Base-by-base conservation (phyloP, 2,329 filamentous ascomycete genomes). In the Canariomyces notabilis region DNA sequence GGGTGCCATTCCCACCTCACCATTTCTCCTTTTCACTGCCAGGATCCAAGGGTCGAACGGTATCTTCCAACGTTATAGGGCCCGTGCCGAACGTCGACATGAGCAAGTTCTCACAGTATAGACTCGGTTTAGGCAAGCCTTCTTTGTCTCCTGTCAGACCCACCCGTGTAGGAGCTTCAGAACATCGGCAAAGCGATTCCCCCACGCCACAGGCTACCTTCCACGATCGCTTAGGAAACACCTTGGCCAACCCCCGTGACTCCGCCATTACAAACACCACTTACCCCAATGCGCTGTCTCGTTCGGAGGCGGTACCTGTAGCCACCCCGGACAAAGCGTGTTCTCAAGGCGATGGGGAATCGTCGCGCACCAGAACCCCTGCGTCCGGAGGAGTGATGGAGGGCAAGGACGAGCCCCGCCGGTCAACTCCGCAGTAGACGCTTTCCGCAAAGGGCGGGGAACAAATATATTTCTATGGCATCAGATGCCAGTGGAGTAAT, bases 341-440 rank as follows among this genome's bases (percentile, higher is more conserved):
- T 11, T 6, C 40, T 54, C 2, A 42, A 14, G 18, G 26, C 38
- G 18, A 31, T 29, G 26, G 26, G n/a, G n/a, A n/a, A n/a, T n/a
- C n/a, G n/a, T n/a, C n/a, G 55, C 68, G 76, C 26, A 59, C 62
- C 45, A 67, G 73, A 11, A 75, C 73, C 0, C 70, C 73, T 6
- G 65, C 64, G 2, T 70, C 73, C 29, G 57, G 63, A n/a, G 72
- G 68, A 51, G 68, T 58, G 7, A 68, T 74, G 14, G 74, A 74
- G 32, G 69, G 72, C 16, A 71, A 76, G 40, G 68, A 75, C 34
- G 70, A 75, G 49, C 66, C 68, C 26, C 64, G 64, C 11, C 62
- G 64, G 20, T 54, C 48, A n/a, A 70, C 65, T 44, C 65, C 67
- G 6, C 58, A 54, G 29, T 42, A 59, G 22, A 38, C 49, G n/a